Conservation (phyloP, 1,284 basidiomycete species). For the Polyporus tsugae region DNA sequence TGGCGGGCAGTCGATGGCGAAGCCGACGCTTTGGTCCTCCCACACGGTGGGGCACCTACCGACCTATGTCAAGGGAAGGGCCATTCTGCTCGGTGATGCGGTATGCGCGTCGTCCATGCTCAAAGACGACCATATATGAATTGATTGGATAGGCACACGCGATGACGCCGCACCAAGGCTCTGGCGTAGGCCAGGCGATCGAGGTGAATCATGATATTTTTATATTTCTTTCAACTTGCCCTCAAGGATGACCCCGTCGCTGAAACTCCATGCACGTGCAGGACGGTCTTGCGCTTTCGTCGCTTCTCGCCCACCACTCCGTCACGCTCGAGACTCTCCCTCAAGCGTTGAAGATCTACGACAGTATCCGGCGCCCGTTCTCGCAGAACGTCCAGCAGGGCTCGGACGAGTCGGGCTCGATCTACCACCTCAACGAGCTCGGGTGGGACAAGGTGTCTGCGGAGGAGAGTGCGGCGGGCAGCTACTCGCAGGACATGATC, state of each 20-base stretch:
- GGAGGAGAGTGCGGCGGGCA: constrained; percentile 21
- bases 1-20: constrained; percentile 38
- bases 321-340: constrained; percentile 39
- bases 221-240: not conserved
- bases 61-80: constrained; percentile 38
- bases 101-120: constrained; percentile 32
- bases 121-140: not conserved
- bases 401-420: constrained; percentile 23
- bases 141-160: constrained; percentile 46
- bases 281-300: constrained; percentile 47
- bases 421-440: constrained; percentile 23
- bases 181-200: constrained; percentile 51
- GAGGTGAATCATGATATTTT: constrained; percentile 37
- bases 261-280: not conserved
- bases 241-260: not conserved
- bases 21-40: constrained; percentile 45
- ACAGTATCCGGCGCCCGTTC: constrained; percentile 46
- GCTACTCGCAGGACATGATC: constrained; percentile 16
- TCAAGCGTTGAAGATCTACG: constrained; percentile 45
- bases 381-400: constrained; percentile 27
- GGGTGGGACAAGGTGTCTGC: constrained; percentile 23
- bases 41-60: constrained; percentile 39
- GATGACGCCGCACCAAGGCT: constrained; percentile 50
- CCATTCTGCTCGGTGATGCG: constrained; percentile 48
- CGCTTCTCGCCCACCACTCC: constrained; percentile 42